phyloP scores from a whole-genome alignment of 192 early-diverging fungal species.

The Geranomyces michiganensis region DNA sequence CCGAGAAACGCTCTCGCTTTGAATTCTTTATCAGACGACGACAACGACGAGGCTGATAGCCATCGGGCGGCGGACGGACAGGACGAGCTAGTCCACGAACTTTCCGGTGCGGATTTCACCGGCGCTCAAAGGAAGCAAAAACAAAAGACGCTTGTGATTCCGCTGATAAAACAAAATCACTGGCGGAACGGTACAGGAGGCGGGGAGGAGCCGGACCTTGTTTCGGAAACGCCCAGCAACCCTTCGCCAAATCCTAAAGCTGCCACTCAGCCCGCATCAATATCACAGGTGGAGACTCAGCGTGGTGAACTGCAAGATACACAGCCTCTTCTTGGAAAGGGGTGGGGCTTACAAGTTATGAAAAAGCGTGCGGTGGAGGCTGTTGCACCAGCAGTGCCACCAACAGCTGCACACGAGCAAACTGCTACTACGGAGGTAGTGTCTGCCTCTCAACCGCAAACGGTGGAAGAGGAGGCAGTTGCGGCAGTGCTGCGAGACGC shows the following conservation, averaged over 20 bases:
- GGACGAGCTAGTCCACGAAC: constrained; percentile 12
- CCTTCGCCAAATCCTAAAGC: too few relatives aligned
- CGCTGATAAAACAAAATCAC: constrained; percentile 40
- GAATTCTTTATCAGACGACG: not conserved
- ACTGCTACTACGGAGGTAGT: not conserved
- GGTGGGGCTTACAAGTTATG: constrained; percentile 41
- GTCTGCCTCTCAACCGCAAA: constrained; percentile 7
- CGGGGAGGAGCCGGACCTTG: not conserved
- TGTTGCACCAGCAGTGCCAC: not conserved
- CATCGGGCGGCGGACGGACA: not conserved
- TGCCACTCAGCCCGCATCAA: too few relatives aligned
- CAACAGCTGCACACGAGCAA: not conserved
- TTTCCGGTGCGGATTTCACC: constrained; percentile 3
- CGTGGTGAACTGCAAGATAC: too few relatives aligned
- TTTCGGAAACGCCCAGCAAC: not conserved
- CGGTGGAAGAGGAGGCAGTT: constrained; percentile 35
- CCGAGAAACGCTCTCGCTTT: not conserved
- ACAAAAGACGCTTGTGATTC: constrained; percentile 38
- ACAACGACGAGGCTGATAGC: not conserved
- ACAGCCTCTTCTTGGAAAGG: not conserved
- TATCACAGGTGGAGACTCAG: too few relatives aligned
- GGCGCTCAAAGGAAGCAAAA: not conserved
- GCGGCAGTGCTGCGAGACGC: constrained; percentile 35
- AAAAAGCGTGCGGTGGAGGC: constrained; percentile 26
- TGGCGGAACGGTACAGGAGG: constrained; percentile 29